Base-by-base conservation (phyloP, 768 basidiomycete genomes). In the Mycena epipterygia region DNA sequence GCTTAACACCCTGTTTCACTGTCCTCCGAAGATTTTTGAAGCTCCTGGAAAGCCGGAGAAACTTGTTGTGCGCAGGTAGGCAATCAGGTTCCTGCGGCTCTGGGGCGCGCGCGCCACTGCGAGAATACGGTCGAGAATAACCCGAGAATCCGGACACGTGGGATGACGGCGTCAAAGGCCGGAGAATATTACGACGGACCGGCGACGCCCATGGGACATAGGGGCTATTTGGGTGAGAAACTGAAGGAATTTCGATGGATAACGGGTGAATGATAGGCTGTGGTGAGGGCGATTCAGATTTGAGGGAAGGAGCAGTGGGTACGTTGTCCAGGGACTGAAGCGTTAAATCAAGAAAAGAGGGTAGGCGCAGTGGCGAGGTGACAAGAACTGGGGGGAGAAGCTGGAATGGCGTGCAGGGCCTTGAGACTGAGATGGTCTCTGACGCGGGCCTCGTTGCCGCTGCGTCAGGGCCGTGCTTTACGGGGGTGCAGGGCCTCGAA, bases 211-310 rank as follows among this genome's bases (percentile, higher is more conserved):
- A 89, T 12, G 88, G 88, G 7, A 87, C 84, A 60, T 88, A 89
- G n/a, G 88, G 88, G 74, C 85, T 87, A 59, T 88, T 88, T 8
- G 87, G 86, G 75, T 89, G 86, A 46, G 81, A 82, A 35, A 86
- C 80, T 29, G 83, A 78, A 9, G 84, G 81, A 37, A 83, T 78
- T 73, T 73, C 78, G 80, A 42, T 77, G 75, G 3, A 78, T 78
- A 59, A 74, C 69, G 58, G 74, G 62, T 41, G 64, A 73, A 39
- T 68, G 68, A 41, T 63, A 71, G 53, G 48, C 41, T 21, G 64
- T 53, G 56, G 41, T 30, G 48, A 64, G 23, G 64, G 59, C 62
- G 56, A 39, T 57, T 60, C 59, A 55, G 44, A 42, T 51, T 30
- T 60, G 59, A 62, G 62, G 64, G 74, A 42, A 68, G 65, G 65